These are phyloP conservation scores for Graphilbum ipis-grandicollis DNA, from an alignment of 2,329 filamentous ascomycete species.

Conservation along the genomic window DNA sequence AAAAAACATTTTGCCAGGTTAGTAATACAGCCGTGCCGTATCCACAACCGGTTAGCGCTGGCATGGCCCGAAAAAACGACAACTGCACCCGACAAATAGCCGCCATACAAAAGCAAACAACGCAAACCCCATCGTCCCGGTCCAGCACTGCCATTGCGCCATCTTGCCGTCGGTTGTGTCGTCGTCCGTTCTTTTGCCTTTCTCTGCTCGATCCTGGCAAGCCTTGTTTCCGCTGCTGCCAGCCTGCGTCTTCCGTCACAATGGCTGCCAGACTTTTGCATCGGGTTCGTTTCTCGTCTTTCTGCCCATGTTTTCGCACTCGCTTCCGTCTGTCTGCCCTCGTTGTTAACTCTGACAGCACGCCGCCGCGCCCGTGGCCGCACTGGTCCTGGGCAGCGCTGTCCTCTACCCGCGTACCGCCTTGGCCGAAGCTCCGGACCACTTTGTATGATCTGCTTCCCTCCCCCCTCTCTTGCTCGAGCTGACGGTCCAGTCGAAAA, in stretches of 20 bases:
- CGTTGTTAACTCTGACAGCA: slow-evolving; percentile 17
- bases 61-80: not conserved
- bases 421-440: slow-evolving; percentile 31
- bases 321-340: not conserved
- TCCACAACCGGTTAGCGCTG: not conserved
- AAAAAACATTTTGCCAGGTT: too few relatives aligned
- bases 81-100: slow-evolving; percentile 9
- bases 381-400: slow-evolving; percentile 30
- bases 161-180: too few relatives aligned
- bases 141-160: too few relatives aligned
- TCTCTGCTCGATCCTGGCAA: too few relatives aligned
- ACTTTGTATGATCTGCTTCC: too few relatives aligned
- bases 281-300: slow-evolving; percentile 23
- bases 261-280: slow-evolving; percentile 44
- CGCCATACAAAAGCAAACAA: slow-evolving; percentile 2
- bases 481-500: slow-evolving; percentile 24
- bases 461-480: not conserved
- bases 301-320: not conserved
- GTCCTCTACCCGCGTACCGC: slow-evolving; percentile 28
- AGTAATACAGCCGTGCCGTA: not conserved
- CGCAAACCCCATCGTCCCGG: too few relatives aligned
- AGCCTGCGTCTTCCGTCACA: slow-evolving; percentile 14
- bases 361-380: slow-evolving; percentile 34
- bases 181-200: not conserved
- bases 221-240: not conserved